A percentile compares a stretch with the other conserved stretches of the same genome.
phyloP scores from a whole-genome alignment of 2,329 filamentous ascomycete species.

The Xylaria sp. region DNA sequence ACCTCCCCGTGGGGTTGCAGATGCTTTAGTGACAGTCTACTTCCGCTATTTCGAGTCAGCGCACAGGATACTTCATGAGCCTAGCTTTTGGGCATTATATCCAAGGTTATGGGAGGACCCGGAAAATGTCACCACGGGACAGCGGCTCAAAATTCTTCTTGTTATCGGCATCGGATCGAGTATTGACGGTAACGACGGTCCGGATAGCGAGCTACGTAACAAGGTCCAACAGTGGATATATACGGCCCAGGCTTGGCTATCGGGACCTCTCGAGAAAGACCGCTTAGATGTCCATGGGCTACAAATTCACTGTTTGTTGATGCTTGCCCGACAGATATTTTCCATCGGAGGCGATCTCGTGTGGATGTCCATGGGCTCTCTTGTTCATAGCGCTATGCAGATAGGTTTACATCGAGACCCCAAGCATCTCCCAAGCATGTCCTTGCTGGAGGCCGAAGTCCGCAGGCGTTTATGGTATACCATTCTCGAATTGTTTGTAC shows the following conservation, averaged over 20 bases:
- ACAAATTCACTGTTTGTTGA: slow-evolving; percentile 55
- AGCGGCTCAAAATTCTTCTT: slow-evolving; percentile 54
- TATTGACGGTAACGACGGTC: slow-evolving; percentile 45
- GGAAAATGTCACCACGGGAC: slow-evolving; percentile 37
- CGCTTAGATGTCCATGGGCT: slow-evolving; percentile 51
- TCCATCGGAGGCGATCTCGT: slow-evolving; percentile 55
- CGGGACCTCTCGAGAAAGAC: slow-evolving; percentile 54
- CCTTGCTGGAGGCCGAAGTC: slow-evolving; percentile 52
- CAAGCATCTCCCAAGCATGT: slow-evolving; percentile 51
- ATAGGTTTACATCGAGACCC: slow-evolving; percentile 60
- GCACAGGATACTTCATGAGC: slow-evolving; percentile 64
- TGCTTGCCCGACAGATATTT: slow-evolving; percentile 56
- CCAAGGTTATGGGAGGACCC: slow-evolving; percentile 57
- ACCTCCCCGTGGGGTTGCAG: slow-evolving; percentile 51
- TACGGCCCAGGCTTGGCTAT: slow-evolving; percentile 56
- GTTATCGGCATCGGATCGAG: slow-evolving; percentile 56
- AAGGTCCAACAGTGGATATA: slow-evolving; percentile 55
- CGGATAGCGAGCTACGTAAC: slow-evolving; percentile 43
- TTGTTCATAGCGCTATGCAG: slow-evolving; percentile 57
- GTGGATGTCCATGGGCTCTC: slow-evolving; percentile 56
- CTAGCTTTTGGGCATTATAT: slow-evolving; percentile 64
- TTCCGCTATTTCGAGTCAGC: slow-evolving; percentile 61
- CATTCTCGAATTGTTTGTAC: slow-evolving; percentile 54
- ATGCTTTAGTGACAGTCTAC: slow-evolving; percentile 59
- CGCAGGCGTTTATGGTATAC: slow-evolving; percentile 58